Base-by-base conservation (phyloP, 2,329 filamentous ascomycete genomes). In the Scopulariopsis brevicaulis region DNA sequence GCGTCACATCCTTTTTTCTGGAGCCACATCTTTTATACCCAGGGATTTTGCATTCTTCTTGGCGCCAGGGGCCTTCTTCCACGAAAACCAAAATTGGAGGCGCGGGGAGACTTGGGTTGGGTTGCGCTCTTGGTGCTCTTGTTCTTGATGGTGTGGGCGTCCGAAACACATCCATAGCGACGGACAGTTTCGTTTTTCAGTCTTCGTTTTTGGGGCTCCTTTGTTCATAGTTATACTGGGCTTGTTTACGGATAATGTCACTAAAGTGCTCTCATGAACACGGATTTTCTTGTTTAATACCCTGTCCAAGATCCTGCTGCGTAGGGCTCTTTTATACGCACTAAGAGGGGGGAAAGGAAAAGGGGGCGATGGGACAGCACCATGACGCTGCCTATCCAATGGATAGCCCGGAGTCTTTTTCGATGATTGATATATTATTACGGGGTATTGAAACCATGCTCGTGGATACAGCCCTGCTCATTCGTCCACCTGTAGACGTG, bases 401-500 rank as follows among this genome's bases (percentile, higher is more conserved):
- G 18, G 40, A 2, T 14, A 15, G 40, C 18, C 11, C 15, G 40
- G n/a, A 18, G 18, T n/a, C n/a, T n/a, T n/a, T n/a, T n/a, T n/a
- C n/a, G 2, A 14, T 46, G 2, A 46, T 18, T 46, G 40, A 46
- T 46, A 14, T n/a, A 46, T 46, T 46, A 46, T 46, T 46, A 46
- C 40, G 40, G 40, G 40, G 40, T 46, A 46, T 46, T 46, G 40
- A n/a, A 46, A 46, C 40, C n/a, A 18, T 12, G 12, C 43, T 55
- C 55, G 54, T n/a, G 55, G 55, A 57, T 55, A 55, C 55, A 59
- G 51, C 37, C 55, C 52, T 54, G 51, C 51, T 46, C 18, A 46
- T 11, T 32, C 62, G 63, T 64, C 59, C 63, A 63, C 66, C 63
- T 64, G 64, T 70, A 63, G 66, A 68, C 69, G 67, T 68, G 25